phyloP scores from a whole-genome alignment of 75 land plant species.

The Azolla pinnata region DNA sequence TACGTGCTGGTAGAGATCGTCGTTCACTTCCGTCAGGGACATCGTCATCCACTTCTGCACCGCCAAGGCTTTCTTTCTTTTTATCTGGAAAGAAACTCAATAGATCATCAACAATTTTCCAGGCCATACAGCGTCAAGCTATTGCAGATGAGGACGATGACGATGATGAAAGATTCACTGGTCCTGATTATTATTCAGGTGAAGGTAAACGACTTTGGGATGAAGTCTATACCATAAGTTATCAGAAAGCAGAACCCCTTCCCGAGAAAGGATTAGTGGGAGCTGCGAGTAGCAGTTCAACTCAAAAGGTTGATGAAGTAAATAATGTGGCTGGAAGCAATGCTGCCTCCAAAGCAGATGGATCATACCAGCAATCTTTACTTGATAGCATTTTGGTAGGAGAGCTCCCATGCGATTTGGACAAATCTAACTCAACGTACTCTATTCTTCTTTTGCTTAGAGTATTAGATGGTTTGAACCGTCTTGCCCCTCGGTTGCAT shows the following conservation, averaged over 20 bases:
- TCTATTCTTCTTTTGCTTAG: slow-evolving; percentile 64
- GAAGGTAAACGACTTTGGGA: slow-evolving; percentile 78
- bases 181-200: slow-evolving; percentile 44
- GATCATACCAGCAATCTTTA: slow-evolving; percentile 45
- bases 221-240: slow-evolving; percentile 84
- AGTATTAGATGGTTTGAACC: slow-evolving; percentile 69
- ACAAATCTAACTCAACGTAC: slow-evolving; percentile 67
- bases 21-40: slow-evolving; percentile 32
- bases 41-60: slow-evolving; percentile 30
- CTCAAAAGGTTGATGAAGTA: slow-evolving; percentile 19
- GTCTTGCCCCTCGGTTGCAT: slow-evolving; percentile 72
- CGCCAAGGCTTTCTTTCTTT: slow-evolving; percentile 59
- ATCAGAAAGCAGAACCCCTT: slow-evolving; percentile 60
- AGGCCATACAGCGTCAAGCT: slow-evolving; percentile 80
- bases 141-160: slow-evolving; percentile 84
- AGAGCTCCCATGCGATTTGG: slow-evolving; percentile 90
- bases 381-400: slow-evolving; percentile 81
- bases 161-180: slow-evolving; percentile 66
- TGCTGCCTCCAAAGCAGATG: slow-evolving; percentile 32
- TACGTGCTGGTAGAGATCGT: slow-evolving; percentile 48
- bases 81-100: slow-evolving; percentile 73
- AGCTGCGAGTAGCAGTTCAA: slow-evolving; percentile 9
- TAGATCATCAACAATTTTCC: slow-evolving; percentile 71
- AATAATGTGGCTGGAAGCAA: slow-evolving; percentile 9
- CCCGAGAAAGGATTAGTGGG: slow-evolving; percentile 26